These are phyloP conservation scores for Barbarea vulgaris DNA, from an alignment of 345 rosid species.

Conservation along the genomic window DNA sequence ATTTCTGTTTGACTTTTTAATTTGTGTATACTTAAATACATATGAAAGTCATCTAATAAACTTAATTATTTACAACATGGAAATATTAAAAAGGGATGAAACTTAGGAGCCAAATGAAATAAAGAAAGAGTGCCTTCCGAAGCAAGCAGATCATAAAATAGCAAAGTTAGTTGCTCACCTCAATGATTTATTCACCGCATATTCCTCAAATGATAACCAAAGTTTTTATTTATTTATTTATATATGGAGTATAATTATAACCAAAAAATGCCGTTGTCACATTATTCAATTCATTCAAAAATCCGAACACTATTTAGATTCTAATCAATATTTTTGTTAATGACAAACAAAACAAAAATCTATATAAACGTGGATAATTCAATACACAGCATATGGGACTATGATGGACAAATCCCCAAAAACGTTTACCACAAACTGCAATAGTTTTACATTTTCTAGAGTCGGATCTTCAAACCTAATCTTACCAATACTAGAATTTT, in stretches of 20 bases:
- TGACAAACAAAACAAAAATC: background rate
- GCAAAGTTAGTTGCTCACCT: conserved; percentile 33
- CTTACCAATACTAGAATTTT: background rate
- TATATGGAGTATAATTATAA: background rate
- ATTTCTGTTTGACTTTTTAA: conserved; percentile 15
- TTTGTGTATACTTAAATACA: background rate
- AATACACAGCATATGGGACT: conserved; percentile 1
- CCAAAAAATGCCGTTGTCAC: background rate
- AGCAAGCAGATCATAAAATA: conserved; percentile 26
- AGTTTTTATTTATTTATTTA: background rate
- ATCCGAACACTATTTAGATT: background rate
- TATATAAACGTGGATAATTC: conserved; percentile 1
- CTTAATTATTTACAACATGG: conserved; percentile 14
- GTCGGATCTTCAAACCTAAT: background rate
- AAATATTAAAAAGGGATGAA: background rate
- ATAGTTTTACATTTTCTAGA: background rate
- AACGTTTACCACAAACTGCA: background rate
- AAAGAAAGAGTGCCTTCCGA: conserved; percentile 18
- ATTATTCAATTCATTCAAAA: background rate
- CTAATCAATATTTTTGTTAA: background rate
- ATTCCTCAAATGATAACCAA: conserved; percentile 22
- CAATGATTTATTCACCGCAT: conserved; percentile 29
- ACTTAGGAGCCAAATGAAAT: conserved; percentile 4
- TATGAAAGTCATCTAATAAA: background rate
- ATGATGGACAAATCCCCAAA: background rate